Evolutionary conservation across 2,329 filamentous ascomycete genomes (phyloP), one percentile per base, ranked within the genome.

Genomic region (Apiospora phragmitis): DNA sequence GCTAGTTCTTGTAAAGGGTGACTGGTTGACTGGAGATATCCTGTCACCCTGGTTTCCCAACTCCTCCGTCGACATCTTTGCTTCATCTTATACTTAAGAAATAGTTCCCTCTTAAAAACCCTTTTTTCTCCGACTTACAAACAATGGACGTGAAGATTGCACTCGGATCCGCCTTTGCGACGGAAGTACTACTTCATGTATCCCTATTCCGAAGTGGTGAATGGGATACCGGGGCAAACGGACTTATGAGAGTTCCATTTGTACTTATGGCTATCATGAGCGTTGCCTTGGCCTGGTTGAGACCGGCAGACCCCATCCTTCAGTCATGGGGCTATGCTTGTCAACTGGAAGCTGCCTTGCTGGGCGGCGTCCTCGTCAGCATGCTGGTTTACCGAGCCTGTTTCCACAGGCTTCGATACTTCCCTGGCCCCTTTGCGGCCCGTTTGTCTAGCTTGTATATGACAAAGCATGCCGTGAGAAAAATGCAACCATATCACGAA

Each of bases 361-460:
- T 70, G 24, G 29, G 42, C 16, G 69, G 69, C 9, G 24, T 70
- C 24, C 45, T 45, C 6, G 29, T 35, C 18, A 68, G 66, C 51
- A 70, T 68, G 66, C 45, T 70, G 29, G 42, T 70, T 9, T 70
- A 70, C 42, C 65, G 69, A 18, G 69, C 66, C 3, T 68, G 68
- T 32, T 65, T 70, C 11, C 69, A 70, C 65, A 51, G 66, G 6
- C 43, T 70, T 9, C 29, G 29, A 51, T 29, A 24, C n/a, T 70
- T 70, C 21, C 69, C 69, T 5, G 69, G 69, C 2, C 69, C 69
- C n/a, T 68, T 70, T 24, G 18, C 24, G 41, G 69, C 69, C 18
- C 69, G 69, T 1, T 4, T 70, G 11, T 70, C 69, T 5, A 68
- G 49, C 14, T 26, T 70, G 7, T 70, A 70, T 16, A 45, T 70